phyloP scores from a whole-genome alignment of 2,329 filamentous ascomycete genomes.

The Colletotrichum sidae region DNA sequence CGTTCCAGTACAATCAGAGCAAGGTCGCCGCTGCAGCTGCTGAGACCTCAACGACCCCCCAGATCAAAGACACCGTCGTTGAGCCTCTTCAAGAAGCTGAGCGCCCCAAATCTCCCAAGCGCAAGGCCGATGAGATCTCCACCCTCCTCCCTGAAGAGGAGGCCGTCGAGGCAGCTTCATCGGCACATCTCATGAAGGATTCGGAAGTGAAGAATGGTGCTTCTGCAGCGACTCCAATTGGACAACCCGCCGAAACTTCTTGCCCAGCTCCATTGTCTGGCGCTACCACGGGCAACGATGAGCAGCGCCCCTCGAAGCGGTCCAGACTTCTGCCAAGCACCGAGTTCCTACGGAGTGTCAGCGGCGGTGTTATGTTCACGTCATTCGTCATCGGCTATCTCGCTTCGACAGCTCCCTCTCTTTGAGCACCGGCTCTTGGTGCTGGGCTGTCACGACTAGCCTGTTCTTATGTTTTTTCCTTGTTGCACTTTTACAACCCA shows the following conservation, averaged over 20 bases:
- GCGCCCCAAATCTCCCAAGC: slow-evolving; percentile 40
- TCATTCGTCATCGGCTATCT: slow-evolving; percentile 23
- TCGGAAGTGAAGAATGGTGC: slow-evolving; percentile 15
- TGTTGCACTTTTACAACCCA: too few species aligned
- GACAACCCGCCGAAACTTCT: too few species aligned
- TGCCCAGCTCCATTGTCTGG: neutral
- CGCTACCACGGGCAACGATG: neutral
- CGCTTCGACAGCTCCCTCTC: slow-evolving; percentile 26
- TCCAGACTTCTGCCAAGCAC: slow-evolving; percentile 12
- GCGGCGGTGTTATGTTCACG: slow-evolving; percentile 20
- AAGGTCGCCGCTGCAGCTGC: slow-evolving; percentile 16
- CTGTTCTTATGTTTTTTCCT: too few species aligned
- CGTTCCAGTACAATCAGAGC: slow-evolving; percentile 36
- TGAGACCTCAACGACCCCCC: neutral
- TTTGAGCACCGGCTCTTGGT: slow-evolving; percentile 2
- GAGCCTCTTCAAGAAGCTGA: neutral
- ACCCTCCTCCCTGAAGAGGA: slow-evolving; percentile 38
- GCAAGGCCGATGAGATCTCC: slow-evolving; percentile 48
- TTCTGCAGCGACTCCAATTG: neutral
- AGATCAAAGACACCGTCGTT: neutral
- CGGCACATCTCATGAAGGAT: neutral
- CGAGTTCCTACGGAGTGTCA: neutral
- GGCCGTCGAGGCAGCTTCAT: neutral
- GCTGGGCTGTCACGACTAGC: too few species aligned
- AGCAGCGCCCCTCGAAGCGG: slow-evolving; percentile 11